Base-by-base conservation (phyloP, 148 eudicot genomes). In the Rhododendron ovatum region DNA sequence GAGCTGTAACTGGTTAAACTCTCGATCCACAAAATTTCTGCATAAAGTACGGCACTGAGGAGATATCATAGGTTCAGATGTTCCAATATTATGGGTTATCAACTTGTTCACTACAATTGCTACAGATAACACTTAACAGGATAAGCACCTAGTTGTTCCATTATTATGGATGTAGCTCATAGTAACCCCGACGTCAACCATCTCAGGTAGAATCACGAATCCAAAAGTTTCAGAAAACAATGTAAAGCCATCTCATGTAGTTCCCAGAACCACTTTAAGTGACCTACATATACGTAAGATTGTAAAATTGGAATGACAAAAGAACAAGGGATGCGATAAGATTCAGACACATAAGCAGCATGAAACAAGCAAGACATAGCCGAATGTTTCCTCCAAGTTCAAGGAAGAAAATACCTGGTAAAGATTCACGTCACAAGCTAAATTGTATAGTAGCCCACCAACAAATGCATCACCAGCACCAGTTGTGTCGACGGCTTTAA, bases 381-480 rank as follows among this genome's bases (percentile, higher is more conserved):
- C 2, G 20, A 51, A 30, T 30, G 33, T 15, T 78, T 73, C 57
- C 65, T n/a, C 17, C 8, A 5, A 10, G 17, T 14, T 80, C 50
- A 59, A 10, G 50, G 75, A 35, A 43, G 50, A 74, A 26, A 37
- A 78, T 89, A 96, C 99, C 98, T 94, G 80, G 63, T 85, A 88
- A 57, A 94, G 74, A 81, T 71, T 90, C 85, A 89, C 59, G 87
- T 96, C 94, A 43, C 93, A 87, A 83, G 96, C 98, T 87, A 96
- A 89, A 83, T 85, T 88, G 87, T 88, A 86, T 69, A 96, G 89
- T 69, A 95, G 51, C 53, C 96, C 99, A 63, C 93, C 98, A 28
- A 90, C 93, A 84, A 96, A 96, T 78, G 99, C 95, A 89, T 96
- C 99, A 59, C 99, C 99, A 6, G 98, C 99, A 74, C 99, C 99